Base-by-base conservation (phyloP, 768 basidiomycete genomes). In the Hemileccinum rubropunctum region DNA sequence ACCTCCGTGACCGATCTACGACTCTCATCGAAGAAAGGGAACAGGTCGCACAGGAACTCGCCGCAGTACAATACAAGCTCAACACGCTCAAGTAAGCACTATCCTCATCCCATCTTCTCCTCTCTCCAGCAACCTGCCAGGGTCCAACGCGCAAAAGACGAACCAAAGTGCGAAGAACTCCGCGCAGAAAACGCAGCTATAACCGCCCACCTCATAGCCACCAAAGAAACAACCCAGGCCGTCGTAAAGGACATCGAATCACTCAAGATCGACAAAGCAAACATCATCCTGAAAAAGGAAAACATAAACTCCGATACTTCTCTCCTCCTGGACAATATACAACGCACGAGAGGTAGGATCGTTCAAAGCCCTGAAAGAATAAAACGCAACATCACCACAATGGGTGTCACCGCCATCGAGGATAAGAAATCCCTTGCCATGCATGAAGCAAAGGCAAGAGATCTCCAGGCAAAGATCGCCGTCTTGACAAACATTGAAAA, bases 331-430 rank as follows among this genome's bases (percentile, higher is more conserved):
- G 84, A 88, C 49, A 73, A 76, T 39, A 83, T 90, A 54, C 69
- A 72, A 12, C 80, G 84, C 37, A 83, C 83, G 0, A 77, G 82
- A 43, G 73, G 82, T 26, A 82, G 92, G 23, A 86, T 97, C 54
- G 92, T 97, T 3, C 90, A 93, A 65, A 93, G 91, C 0, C 94
- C 94, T 0, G 94, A 95, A 41, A 80, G 93, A 39, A 87, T 95
- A 57, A 88, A 86, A 63, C 81, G 84, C 44, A 88, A 82, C 37
- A 95, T 95, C 58, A 69, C 77, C 11, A 74, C 80, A n/a, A 91
- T 95, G 87, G 77, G 80, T 3, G 63, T 71, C 6, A 82, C 79
- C 0, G 81, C 82, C 1, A 65, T 78, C 15, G 85, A 87, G 47
- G 91, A 95, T 57, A 89, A 89, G 62, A 80, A 75, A 52, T 75